Base-by-base conservation (phyloP, 163 green algal genomes). In the Coccomyxa subellipsoidea region DNA sequence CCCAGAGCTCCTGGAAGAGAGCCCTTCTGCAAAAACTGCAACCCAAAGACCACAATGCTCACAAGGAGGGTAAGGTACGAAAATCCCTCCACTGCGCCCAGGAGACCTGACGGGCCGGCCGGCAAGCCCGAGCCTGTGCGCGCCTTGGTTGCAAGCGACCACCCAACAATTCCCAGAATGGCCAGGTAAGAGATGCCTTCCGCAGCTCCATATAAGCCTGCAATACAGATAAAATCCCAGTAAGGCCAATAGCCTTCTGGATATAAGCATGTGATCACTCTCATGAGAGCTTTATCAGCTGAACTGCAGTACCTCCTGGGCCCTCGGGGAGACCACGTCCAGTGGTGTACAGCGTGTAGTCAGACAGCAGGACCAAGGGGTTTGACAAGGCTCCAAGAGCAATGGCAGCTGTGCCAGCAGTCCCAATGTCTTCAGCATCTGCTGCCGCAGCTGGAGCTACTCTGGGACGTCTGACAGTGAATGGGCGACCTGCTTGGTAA, bases 31-130 rank as follows among this genome's bases (percentile, higher is more conserved):
- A 69, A 36, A 76, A 82, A 39, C 23, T 66, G 37, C 8, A 81
- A 29, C 8, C 40, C 83, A 77, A 82, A 79, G 15, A 84, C 75
- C 23, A 69, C 73, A 38, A 87, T 35, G 53, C 88, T 90, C 34
- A 82, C 90, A 27, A 95, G 81, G 70, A 97, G 82, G 0, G 89
- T 86, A 5, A 97, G 85, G 81, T 95, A 97, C 38, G 75, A 89
- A 0, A 96, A 73, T 25, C 94, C 94, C 85, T 97, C 94, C 23
- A 92, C 93, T 6, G 90, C 94, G 7, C 94, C 94, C 78, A 97
- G 86, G 36, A 96, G 85, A 18, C 91, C 93, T 29, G 82, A 75
- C 4, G 93, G 93, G 0, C 93, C 93, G 23, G 90, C 85, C 15
- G 92, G 93, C 36, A 97, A 85, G 8, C 93, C 93, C 34, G 78